phyloP scores from a whole-genome alignment of 208 protist genomes.

The Angomonas deanei region DNA sequence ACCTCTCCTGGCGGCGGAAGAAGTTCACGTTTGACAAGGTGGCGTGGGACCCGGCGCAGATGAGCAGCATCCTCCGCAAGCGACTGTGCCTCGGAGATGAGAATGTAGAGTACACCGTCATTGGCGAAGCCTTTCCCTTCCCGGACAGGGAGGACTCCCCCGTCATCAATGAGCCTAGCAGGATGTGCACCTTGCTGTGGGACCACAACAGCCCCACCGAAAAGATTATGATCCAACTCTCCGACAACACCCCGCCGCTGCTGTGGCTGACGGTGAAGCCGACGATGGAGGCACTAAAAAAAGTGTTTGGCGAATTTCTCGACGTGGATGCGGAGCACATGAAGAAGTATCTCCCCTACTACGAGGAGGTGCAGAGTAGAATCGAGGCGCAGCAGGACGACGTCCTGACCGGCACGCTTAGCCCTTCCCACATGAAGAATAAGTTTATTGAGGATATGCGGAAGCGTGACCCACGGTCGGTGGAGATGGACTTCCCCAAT shows the following conservation, averaged over 20 bases:
- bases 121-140: conserved; percentile 90
- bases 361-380: conserved; percentile 79
- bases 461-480: conserved; percentile 58
- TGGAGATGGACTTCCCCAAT: conserved; percentile 81
- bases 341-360: conserved; percentile 87
- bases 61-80: conserved; percentile 77
- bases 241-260: conserved; percentile 80
- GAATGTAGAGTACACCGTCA: conserved; percentile 84
- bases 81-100: conserved; percentile 77
- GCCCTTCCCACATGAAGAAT: conserved; percentile 76
- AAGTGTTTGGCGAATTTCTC: conserved; percentile 87
- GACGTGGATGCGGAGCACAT: conserved; percentile 87
- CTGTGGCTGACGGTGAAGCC: conserved; percentile 89
- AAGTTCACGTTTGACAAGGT: conserved; percentile 82
- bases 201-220: conserved; percentile 86
- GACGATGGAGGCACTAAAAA: conserved; percentile 60
- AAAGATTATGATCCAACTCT: conserved; percentile 89
- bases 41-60: conserved; percentile 67
- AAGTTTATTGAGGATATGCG: conserved; percentile 87
- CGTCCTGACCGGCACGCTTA: conserved; percentile 64
- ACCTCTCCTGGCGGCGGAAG: conserved; percentile 69
- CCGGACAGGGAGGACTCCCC: conserved; percentile 86
- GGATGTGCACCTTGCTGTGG: conserved; percentile 75
- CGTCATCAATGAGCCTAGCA: conserved; percentile 84
- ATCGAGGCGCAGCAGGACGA: conserved; percentile 75